Conservation (phyloP, 305 asterid genomes). For the Fraxinus albicans region DNA sequence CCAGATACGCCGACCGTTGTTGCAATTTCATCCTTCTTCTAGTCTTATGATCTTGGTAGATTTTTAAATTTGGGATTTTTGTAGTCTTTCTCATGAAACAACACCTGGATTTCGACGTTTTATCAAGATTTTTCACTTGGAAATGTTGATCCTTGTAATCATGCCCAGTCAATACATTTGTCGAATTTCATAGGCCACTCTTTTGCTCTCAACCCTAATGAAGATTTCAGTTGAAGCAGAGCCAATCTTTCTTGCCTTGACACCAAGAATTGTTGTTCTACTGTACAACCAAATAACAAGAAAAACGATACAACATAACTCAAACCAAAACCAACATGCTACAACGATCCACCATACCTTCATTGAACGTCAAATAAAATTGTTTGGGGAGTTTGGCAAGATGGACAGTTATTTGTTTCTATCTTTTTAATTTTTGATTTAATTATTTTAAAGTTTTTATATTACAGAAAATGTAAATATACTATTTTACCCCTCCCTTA, state of each 20-base stretch:
- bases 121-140: not conserved
- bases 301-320: slow-evolving; percentile 18
- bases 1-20: too few species aligned
- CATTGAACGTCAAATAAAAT: slow-evolving; percentile 34
- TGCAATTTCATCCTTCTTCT: too few species aligned
- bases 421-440: too few species aligned
- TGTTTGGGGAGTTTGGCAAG: too few species aligned
- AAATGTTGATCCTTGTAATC: slow-evolving; percentile 43
- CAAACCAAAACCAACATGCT: slow-evolving; percentile 27
- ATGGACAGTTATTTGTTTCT: too few species aligned
- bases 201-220: slow-evolving; percentile 51
- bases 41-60: too few species aligned
- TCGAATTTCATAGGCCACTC: slow-evolving; percentile 57
- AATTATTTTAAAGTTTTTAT: too few species aligned
- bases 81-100: too few species aligned
- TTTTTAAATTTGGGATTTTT: too few species aligned
- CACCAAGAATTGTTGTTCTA: slow-evolving; percentile 31
- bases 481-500: too few species aligned
- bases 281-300: slow-evolving; percentile 34
- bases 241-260: slow-evolving; percentile 40
- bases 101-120: too few species aligned
- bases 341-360: slow-evolving; percentile 49
- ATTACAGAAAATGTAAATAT: too few species aligned
- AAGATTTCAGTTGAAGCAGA: slow-evolving; percentile 57
- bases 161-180: slow-evolving; percentile 48